Conservation (phyloP, 2,329 filamentous ascomycete genomes). For the Lecanicillium sp. region DNA sequence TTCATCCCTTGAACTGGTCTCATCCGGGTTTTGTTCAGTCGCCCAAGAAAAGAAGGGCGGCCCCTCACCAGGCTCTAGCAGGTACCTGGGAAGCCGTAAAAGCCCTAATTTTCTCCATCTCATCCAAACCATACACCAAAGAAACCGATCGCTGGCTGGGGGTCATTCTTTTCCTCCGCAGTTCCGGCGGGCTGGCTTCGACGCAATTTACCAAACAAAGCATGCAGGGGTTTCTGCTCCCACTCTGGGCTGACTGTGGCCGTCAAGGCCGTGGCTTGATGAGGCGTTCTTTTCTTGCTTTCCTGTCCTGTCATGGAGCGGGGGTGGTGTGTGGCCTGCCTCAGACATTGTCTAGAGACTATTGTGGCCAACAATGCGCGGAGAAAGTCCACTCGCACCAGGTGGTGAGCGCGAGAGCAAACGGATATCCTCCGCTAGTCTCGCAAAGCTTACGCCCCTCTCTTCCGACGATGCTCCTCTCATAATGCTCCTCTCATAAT, state of each 20-base stretch:
- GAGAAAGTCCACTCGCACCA: neutral
- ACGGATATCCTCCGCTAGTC: neutral
- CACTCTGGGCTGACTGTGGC: too few relatives aligned
- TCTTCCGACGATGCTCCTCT: neutral
- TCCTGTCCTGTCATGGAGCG: neutral
- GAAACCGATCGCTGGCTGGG: too few relatives aligned
- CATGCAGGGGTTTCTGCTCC: too few relatives aligned
- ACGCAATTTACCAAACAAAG: too few relatives aligned
- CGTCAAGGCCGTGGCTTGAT: neutral
- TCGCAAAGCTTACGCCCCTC: neutral
- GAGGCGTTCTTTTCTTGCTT: neutral
- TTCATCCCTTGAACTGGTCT: slow-evolving; percentile 11
- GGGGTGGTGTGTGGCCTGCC: neutral
- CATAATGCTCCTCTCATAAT: too few relatives aligned
- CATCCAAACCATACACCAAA: neutral
- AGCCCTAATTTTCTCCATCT: neutral
- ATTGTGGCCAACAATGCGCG: neutral
- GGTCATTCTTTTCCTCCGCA: too few relatives aligned
- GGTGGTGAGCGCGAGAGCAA: neutral
- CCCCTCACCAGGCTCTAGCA: neutral
- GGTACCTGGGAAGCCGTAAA: too few relatives aligned
- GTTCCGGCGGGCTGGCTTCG: too few relatives aligned
- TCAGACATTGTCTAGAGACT: slow-evolving; percentile 11
- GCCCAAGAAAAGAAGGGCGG: neutral
- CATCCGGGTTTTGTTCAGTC: neutral